Base-by-base conservation (phyloP, 1,139 yeast genomes). In the Meyerozyma guilliermondii region DNA sequence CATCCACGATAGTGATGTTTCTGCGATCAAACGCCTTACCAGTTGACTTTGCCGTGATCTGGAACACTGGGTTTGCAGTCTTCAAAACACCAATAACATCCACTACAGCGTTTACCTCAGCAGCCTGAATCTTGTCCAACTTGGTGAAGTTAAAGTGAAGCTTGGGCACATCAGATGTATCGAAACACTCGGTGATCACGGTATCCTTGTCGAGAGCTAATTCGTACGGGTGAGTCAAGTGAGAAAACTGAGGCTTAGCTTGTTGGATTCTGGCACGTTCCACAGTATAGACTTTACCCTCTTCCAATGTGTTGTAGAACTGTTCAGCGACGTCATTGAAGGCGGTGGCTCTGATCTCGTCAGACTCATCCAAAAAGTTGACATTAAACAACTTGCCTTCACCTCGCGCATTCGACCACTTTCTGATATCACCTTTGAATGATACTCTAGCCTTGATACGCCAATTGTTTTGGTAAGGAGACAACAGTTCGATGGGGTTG, bases 261-360 rank as follows among this genome's bases (percentile, higher is more conserved):
- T 83, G 80, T 55, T 80, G 84, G 49, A 94, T 81, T 50, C 92
- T 75, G 17, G 92, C 95, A 55, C 83, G 85, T 33, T 94, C 79
- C 29, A 94, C 73, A 55, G 83, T 87, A 61, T 88, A 94, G 5
- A 87, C 95, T 59, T 86, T 83, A 28, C 96, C 97, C 58, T 89
- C 98, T 61, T 86, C 86, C 46, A 94, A 70, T 39, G 80, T 57
- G 52, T 83, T 85, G 64, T 78, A 83, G 56, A 78, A 84, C 57
- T 79, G 80, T 47, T 87, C 95, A 7, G 94, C 97, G 50, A 79
- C 76, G 38, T 88, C 94, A 59, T 87, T 87, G 65, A 94, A 94
- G 4, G 95, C 97, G 7, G 98, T 89, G 13, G 96, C 98, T 56
- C 95, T 79, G 54, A 94, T 94, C 67, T 92, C 98, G 55, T 95